Evolutionary conservation across 73 alveolate species (phyloP).

Genomic region (Paramecium sexaurelia): DNA sequence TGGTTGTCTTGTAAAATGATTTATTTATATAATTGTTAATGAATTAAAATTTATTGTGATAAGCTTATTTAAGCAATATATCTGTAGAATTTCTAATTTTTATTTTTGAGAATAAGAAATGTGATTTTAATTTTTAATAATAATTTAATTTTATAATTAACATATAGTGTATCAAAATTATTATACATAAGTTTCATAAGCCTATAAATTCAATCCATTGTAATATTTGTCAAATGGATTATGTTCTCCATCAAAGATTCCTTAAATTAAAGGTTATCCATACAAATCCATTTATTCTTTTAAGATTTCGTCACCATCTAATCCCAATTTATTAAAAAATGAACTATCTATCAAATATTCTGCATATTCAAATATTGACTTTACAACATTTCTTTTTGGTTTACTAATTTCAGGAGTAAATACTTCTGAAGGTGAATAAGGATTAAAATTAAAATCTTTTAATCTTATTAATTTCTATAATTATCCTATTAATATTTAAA

Average conservation of each 20-base stretch:
- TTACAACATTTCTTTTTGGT: neutral
- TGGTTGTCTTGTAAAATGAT: too few species aligned
- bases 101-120: too few species aligned
- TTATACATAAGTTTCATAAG: neutral
- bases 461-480: neutral
- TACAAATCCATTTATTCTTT: neutral
- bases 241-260: neutral
- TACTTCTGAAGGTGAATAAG: constrained; percentile 9
- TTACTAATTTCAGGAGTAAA: neutral
- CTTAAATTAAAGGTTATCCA: neutral
- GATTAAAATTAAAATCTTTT: constrained; percentile 49
- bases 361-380: neutral
- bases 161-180: neutral
- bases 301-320: constrained; percentile 27
- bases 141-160: neutral
- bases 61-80: too few species aligned
- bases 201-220: constrained; percentile 4
- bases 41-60: too few species aligned
- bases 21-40: too few species aligned
- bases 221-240: neutral
- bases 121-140: too few species aligned
- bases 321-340: neutral
- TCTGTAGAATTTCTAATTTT: too few species aligned
- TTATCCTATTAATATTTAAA: neutral
- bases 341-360: neutral